Evolutionary conservation across 495 filamentous ascomycete species (phyloP).

Genomic region (Sordaria brevicollis): DNA sequence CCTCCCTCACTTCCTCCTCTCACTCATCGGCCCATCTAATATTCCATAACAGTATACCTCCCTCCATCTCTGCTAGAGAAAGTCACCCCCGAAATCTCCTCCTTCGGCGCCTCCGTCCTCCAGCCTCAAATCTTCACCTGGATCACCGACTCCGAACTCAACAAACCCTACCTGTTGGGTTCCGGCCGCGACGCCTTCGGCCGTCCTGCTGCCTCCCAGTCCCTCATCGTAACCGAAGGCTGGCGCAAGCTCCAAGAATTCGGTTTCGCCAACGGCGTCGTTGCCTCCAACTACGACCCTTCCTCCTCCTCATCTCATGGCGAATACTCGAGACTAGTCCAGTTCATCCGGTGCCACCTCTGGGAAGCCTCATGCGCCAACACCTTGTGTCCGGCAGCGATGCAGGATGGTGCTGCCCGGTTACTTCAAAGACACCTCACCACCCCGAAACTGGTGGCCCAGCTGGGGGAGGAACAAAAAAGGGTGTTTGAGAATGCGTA

Average conservation of each 20-base stretch:
- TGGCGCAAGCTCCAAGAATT: conserved; percentile 46
- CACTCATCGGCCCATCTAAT: not conserved
- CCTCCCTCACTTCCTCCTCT: no score
- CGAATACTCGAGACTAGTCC: conserved; percentile 40
- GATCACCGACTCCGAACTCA: conserved; percentile 48
- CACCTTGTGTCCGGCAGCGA: conserved; percentile 57
- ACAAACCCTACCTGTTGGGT: conserved; percentile 43
- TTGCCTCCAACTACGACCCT: conserved; percentile 45
- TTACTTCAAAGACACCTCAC: conserved; percentile 46
- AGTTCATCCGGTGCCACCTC: conserved; percentile 51
- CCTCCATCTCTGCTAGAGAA: conserved; percentile 23
- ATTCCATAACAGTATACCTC: conserved; percentile 32
- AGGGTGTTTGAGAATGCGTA: conserved; percentile 41
- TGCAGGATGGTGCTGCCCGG: conserved; percentile 61
- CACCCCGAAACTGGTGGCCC: not conserved
- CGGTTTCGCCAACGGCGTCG: conserved; percentile 39
- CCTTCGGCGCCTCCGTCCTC: conserved; percentile 38
- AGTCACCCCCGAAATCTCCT: conserved; percentile 27
- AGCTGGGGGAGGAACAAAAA: conserved; percentile 12
- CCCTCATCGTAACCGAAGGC: conserved; percentile 44
- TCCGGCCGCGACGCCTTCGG: conserved; percentile 41
- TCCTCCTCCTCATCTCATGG: conserved; percentile 6
- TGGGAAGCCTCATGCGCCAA: conserved; percentile 52
- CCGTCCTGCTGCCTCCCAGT: conserved; percentile 22
- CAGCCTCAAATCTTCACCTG: conserved; percentile 34